These are phyloP conservation scores for Poa pratensis DNA, from an alignment of 176 grass and related monocot species.

Conservation along the genomic window DNA sequence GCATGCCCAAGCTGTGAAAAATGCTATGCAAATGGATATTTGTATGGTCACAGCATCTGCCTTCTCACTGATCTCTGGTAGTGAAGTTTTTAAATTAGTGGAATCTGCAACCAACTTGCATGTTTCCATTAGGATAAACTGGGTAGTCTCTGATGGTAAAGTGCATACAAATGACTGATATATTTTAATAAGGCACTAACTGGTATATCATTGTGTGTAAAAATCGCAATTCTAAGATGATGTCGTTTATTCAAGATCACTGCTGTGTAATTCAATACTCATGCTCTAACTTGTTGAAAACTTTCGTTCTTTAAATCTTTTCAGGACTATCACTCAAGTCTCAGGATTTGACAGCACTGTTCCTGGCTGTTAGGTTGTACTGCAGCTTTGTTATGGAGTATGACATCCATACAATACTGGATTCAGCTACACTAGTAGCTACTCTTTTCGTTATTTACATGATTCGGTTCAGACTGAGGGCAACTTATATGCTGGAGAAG, in stretches of 20 bases:
- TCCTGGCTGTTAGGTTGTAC: constrained; percentile 95
- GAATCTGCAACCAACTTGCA: not conserved
- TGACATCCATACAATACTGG: constrained; percentile 97
- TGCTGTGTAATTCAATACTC: not conserved
- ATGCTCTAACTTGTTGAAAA: constrained; percentile 27
- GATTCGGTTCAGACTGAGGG: constrained; percentile 92
- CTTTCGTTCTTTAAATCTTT: constrained; percentile 32
- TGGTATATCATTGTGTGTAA: not conserved
- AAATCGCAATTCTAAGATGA: not conserved
- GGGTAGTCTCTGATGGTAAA: not conserved
- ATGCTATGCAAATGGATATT: not conserved
- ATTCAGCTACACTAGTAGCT: constrained; percentile 83
- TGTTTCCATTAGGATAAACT: not conserved
- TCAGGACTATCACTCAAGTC: constrained; percentile 95
- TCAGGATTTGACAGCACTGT: constrained; percentile 94
- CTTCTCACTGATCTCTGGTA: constrained; percentile 1
- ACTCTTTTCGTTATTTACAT: constrained; percentile 98
- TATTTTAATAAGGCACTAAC: not conserved
- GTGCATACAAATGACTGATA: constrained; percentile 31
- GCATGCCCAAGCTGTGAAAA: not conserved
- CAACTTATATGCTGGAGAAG: constrained; percentile 96
- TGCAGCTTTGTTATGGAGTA: constrained; percentile 99
- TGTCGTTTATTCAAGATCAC: constrained; percentile 2
- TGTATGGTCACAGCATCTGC: not conserved
- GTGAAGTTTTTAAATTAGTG: not conserved